Evolutionary conservation across 805 yeast species (phyloP), one percentile per base, ranked within the genome.

Genomic region (Candida tammaniensis): DNA sequence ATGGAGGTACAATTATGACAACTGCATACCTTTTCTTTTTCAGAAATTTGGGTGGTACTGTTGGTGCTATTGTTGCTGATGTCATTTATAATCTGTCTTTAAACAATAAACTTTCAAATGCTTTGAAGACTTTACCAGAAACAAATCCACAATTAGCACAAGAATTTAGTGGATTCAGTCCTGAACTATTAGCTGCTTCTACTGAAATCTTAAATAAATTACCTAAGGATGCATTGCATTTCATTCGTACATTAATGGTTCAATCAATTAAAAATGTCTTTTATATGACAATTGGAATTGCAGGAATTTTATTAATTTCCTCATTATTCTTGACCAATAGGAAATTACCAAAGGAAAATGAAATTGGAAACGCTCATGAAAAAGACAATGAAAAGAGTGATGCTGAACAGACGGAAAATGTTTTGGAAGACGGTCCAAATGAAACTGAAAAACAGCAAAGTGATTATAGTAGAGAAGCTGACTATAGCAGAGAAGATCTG

Each of bases 1-100:
- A 73, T 5, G 81, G 80, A 11, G 64, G 71, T 3, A 59, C 64
- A 5, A 71, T 76, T 30, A 49, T 74, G 52, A 61, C 74, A 2
- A 72, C 79, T 4, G 53, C 77, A 1, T 57, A 66, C 31, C 36
- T 71, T 37, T 61, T 64, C 41, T 72, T 72, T 46, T 49, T 52
- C 11, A 65, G 80, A 43, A 51, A 70, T 1, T 40, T 74, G 12
- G 74, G 73, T 14, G 70, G 74, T 27, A 61, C 78, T 1, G 24
- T 76, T 18, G 66, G 72, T 17, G 58, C 70, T 3, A 45, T 31
- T 22, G 34, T 44, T 11, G 33, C 35, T 9, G 37, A 40, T 13
- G 30, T 42, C 12, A 23, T 24, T n/a, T 44, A 44, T 29, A 29
- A 34, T 19, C 7, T 33, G 10, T 21, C 40, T 2, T 25, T 45